Conservation (phyloP, 176 grass and related monocot genomes). For the Puya raimondii region DNA sequence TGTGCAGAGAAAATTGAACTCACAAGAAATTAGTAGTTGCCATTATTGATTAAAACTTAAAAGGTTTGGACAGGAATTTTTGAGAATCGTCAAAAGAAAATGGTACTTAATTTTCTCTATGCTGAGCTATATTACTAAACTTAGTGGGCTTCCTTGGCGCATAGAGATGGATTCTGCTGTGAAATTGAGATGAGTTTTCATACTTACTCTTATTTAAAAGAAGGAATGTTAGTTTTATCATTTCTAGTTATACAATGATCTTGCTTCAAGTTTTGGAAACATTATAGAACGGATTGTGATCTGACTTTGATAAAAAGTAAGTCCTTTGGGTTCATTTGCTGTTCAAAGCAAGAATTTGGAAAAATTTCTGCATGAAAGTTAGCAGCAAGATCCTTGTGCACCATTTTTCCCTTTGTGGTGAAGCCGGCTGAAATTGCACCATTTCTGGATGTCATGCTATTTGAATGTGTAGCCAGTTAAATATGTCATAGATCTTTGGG, state of each 20-base stretch:
- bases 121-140: not conserved
- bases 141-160: not conserved
- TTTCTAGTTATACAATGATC: not conserved
- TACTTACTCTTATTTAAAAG: not conserved
- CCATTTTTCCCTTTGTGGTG: not conserved
- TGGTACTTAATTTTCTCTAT: not conserved
- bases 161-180: not conserved
- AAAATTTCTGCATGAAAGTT: too few species aligned
- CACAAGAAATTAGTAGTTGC: not conserved
- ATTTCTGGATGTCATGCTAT: not conserved
- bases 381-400: too few species aligned
- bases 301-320: not conserved
- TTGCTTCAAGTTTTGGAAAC: not conserved
- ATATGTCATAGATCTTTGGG: not conserved
- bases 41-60: not conserved
- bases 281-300: not conserved
- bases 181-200: not conserved
- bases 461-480: not conserved
- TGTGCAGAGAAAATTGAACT: not conserved
- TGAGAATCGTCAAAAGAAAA: not conserved
- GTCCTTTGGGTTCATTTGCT: too few species aligned
- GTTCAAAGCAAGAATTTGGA: too few species aligned
- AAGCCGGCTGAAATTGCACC: not conserved
- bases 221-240: not conserved
- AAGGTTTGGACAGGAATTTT: not conserved